Conservation (phyloP, 768 basidiomycete genomes). For the Kondoa subrosea region DNA sequence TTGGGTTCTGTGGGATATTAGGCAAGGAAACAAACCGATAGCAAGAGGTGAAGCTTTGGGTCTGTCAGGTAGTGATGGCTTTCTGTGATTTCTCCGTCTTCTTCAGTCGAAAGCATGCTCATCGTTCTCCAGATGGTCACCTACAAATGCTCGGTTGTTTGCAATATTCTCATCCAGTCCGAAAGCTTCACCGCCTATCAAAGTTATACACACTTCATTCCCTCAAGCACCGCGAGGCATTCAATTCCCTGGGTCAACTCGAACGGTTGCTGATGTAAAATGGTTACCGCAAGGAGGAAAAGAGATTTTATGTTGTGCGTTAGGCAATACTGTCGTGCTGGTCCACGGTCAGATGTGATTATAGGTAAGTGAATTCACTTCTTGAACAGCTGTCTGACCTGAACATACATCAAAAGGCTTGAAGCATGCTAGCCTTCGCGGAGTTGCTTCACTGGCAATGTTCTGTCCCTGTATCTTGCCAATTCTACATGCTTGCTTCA, state of each 20-base stretch:
- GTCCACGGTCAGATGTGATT: neutral
- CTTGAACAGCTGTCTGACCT: too few relatives aligned
- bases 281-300: neutral
- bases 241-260: neutral
- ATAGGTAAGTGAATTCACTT: too few relatives aligned
- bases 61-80: neutral
- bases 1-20: neutral
- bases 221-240: neutral
- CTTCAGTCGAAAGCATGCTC: neutral
- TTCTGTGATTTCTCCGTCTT: neutral
- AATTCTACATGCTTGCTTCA: too few relatives aligned
- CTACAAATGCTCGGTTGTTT: neutral
- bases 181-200: neutral
- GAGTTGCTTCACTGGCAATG: too few relatives aligned
- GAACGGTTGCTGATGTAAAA: neutral
- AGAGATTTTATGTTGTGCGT: neutral
- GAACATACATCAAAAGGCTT: too few relatives aligned
- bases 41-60: neutral
- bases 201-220: neutral
- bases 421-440: too few relatives aligned
- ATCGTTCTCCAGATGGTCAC: neutral
- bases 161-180: neutral
- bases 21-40: neutral
- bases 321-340: neutral
- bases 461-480: too few relatives aligned